A percentile compares a stretch with the other conserved stretches of the same genome.
phyloP scores from a whole-genome alignment of 202 grass and related monocot genomes.

The Schoenoplectus triqueter region DNA sequence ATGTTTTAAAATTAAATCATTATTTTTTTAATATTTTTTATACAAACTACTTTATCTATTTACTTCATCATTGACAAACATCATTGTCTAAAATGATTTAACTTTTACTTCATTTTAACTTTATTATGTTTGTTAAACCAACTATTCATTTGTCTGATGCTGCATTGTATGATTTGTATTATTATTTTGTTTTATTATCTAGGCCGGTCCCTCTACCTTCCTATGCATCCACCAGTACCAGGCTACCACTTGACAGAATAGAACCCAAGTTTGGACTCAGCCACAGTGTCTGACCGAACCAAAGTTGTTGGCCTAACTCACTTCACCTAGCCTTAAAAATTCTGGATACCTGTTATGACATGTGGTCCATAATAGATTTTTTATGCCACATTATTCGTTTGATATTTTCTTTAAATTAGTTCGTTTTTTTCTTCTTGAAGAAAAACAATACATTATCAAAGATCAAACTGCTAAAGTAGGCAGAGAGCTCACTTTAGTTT shows the following conservation, averaged over 20 bases:
- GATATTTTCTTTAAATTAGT: background rate
- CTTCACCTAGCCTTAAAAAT: conserved; percentile 3
- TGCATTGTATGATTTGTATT: conserved; percentile 15
- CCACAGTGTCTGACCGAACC: conserved; percentile 13
- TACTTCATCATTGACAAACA: too few relatives aligned
- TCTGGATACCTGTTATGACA: background rate
- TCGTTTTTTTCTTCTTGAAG: background rate
- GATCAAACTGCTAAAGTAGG: background rate
- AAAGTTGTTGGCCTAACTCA: conserved; percentile 41
- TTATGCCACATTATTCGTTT: background rate
- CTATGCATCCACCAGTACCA: background rate
- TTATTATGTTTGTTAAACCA: background rate
- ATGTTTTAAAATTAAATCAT: too few relatives aligned
- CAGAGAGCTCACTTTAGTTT: background rate
- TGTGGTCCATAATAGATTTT: background rate
- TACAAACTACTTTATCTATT: too few relatives aligned
- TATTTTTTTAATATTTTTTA: too few relatives aligned
- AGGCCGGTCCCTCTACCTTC: conserved; percentile 16
- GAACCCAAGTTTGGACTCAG: conserved; percentile 8
- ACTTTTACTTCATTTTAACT: too few relatives aligned
- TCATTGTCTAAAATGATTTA: background rate
- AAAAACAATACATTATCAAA: background rate
- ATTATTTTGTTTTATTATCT: background rate
- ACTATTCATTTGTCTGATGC: background rate
- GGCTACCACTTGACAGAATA: background rate